These are phyloP conservation scores for Acanthamoeba culbertsoni DNA, from an alignment of 208 protist genomes.

Conservation along the genomic window DNA sequence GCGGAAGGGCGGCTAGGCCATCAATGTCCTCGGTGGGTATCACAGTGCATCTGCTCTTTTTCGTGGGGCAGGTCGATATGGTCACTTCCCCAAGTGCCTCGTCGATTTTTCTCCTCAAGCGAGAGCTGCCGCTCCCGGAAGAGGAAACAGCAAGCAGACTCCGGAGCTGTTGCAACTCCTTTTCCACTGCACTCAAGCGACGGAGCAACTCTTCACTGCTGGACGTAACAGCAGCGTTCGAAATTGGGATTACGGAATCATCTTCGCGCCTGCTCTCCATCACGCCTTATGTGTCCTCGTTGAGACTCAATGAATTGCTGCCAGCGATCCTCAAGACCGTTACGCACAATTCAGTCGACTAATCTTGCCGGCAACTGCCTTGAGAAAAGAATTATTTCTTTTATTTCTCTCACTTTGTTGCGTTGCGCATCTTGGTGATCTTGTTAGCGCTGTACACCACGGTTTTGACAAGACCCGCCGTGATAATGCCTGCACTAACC, in stretches of 20 bases:
- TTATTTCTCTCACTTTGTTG: background rate
- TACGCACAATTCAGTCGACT: background rate
- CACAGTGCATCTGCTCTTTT: too few relatives aligned
- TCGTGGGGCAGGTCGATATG: too few relatives aligned
- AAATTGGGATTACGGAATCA: background rate
- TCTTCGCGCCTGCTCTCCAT: too few relatives aligned
- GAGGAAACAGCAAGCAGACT: background rate
- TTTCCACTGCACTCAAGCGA: background rate
- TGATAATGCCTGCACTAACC: background rate
- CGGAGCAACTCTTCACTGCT: background rate
- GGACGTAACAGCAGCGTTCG: background rate
- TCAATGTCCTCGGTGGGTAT: background rate
- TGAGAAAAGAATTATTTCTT: background rate
- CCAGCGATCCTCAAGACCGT: background rate
- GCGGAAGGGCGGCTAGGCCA: background rate
- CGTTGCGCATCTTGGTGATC: constrained; percentile 35
- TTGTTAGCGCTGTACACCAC: constrained; percentile 36
- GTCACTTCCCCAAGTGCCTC: too few relatives aligned
- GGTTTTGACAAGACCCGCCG: constrained; percentile 1
- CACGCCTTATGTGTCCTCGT: too few relatives aligned
- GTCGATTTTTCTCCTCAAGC: too few relatives aligned
- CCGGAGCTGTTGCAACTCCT: background rate
- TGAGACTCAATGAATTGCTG: too few relatives aligned
- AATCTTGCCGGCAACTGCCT: too few relatives aligned
- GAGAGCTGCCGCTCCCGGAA: too few relatives aligned